Conservation (phyloP, 805 yeast species). For the Nakazawaea populi region DNA sequence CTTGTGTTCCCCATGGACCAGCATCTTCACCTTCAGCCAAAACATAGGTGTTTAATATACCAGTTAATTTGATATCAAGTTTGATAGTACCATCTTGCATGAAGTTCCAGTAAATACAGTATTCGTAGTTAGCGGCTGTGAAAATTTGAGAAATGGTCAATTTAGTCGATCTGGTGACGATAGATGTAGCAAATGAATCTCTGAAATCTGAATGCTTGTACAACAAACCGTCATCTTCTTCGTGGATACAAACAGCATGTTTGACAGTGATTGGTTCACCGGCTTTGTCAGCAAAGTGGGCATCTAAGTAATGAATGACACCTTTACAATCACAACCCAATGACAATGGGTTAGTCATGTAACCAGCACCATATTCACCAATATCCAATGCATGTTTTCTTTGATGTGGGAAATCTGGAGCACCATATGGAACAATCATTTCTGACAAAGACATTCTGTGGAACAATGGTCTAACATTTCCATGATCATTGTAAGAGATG, state of each 20-base stretch:
- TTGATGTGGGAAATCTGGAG: conserved; percentile 75
- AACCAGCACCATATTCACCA: conserved; percentile 87
- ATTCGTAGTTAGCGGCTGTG: conserved; percentile 84
- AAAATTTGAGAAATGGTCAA: conserved; percentile 74
- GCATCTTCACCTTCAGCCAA: conserved; percentile 58
- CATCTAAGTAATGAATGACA: conserved; percentile 77
- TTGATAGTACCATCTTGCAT: conserved; percentile 82
- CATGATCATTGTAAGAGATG: conserved; percentile 70
- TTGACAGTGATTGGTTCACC: conserved; percentile 69
- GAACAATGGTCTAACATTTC: conserved; percentile 66
- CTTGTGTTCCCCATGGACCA: conserved; percentile 77
- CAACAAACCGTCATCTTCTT: conserved; percentile 77
- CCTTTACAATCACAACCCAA: conserved; percentile 86
- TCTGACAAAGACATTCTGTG: conserved; percentile 74
- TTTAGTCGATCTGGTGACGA: conserved; percentile 70
- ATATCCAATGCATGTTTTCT: conserved; percentile 83
- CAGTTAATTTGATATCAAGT: conserved; percentile 74
- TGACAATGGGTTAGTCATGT: conserved; percentile 73
- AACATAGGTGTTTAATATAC: conserved; percentile 71
- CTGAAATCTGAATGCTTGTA: conserved; percentile 83
- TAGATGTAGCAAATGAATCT: conserved; percentile 69
- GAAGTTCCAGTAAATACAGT: conserved; percentile 78
- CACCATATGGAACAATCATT: conserved; percentile 84
- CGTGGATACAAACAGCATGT: conserved; percentile 80
- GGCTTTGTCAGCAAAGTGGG: conserved; percentile 59